Evolutionary conservation across 352 stramenopile genomes (phyloP), one percentile per base, ranked within the genome.

Genomic region (Pythium coloratum): DNA sequence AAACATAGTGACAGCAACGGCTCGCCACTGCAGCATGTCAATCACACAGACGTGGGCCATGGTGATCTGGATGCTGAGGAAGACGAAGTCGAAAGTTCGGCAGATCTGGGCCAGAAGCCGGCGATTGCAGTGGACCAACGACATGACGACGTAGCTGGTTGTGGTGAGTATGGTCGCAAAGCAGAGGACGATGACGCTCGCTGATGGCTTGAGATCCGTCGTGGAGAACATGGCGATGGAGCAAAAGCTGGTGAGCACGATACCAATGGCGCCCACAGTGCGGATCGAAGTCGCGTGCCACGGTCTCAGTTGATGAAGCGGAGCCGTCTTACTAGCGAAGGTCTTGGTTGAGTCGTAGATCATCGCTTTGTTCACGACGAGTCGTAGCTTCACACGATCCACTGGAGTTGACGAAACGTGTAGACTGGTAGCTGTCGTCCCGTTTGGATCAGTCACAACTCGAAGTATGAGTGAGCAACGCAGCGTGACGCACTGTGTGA

Each of bases 61-160:
- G 2, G 64, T 60, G 42, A 75, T 49, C 34, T 75, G 64, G 18
- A 66, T 20, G 4, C 59, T 66, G 24, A 75, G 14, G 47, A 72
- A 72, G 2, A 67, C 13, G 18, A 69, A 71, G 61, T 72, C 66
- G 42, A 75, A 71, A 13, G 69, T 69, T 3, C 14, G 13, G 20
- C 26, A 30, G 24, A 67, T 1, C 6, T 44, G 18, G 8, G 24
- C 14, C 0, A 74, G 55, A 2, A 74, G 26, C 6, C 47, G 44
- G 6, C 58, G 68, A 34, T 74, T 64, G 46, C 20, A 67, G 36
- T 50, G 61, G n/a, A 34, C 10, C 10, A 62, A 8, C 20, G 62
- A 54, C 5, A 56, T 2, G 16, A 6, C 10, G 3, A 61, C 40
- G 26, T 55, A 68, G 2, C 5, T 13, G 3, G 14, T 12, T 7